Evolutionary conservation across 106 monocot species (phyloP).

Genomic region (Dendrobium nobile): DNA sequence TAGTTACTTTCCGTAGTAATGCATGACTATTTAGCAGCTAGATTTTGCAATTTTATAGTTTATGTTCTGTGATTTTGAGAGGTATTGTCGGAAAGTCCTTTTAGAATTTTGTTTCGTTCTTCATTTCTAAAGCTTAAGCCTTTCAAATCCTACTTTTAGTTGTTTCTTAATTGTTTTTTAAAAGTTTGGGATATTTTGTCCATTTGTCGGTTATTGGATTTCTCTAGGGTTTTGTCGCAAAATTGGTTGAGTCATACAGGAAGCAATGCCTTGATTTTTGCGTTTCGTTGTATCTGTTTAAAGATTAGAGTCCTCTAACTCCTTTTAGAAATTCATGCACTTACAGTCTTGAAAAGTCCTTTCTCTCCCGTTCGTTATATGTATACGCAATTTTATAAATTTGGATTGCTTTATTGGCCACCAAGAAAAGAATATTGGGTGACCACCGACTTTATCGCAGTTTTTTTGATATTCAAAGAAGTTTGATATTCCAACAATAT

Average conservation of each 20-base stretch:
- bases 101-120: neutral
- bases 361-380: neutral
- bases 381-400: neutral
- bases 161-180: neutral
- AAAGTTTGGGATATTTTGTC: neutral
- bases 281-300: neutral
- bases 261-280: neutral
- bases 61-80: neutral
- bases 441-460: neutral
- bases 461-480: neutral
- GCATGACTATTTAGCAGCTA: neutral
- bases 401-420: neutral
- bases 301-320: neutral
- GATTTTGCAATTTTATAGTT: neutral
- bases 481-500: no score
- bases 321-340: neutral
- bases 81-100: neutral
- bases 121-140: neutral
- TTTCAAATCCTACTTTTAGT: neutral
- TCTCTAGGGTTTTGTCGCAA: neutral
- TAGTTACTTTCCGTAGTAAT: neutral
- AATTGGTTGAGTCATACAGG: neutral
- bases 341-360: neutral
- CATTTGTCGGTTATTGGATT: neutral
- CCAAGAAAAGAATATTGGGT: neutral